Base-by-base conservation (phyloP, 495 filamentous ascomycete genomes). In the Pseudomonodictys pantanalensis region DNA sequence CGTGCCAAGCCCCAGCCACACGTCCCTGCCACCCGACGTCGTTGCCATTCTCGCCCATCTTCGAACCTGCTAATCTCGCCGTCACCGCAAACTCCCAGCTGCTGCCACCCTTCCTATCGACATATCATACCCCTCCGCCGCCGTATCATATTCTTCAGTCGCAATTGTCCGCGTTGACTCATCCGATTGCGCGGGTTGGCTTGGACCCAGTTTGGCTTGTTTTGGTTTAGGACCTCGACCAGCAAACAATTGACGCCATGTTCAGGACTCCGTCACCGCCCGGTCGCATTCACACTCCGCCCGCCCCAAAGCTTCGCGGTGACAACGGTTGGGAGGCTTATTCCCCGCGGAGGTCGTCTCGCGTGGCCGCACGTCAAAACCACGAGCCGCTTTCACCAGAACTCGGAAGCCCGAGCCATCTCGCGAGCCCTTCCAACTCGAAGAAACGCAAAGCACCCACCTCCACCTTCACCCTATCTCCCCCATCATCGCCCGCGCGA, bases 231-330 rank as follows among this genome's bases (percentile, higher is more conserved):
- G 41, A 23, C 24, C n/a, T n/a, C 32, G 24, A 52, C 35, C 18
- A 30, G 26, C 11, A 46, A 56, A n/a, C n/a, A n/a, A n/a, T n/a
- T n/a, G n/a, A n/a, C n/a, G n/a, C 33, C 30, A 86, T 86, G 81
- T 75, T 83, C 62, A 74, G 83, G 41, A 90, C 90, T 62, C 86
- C 88, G 35, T 85, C 85, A 17, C 83, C 83, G 38, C 75, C 78
- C 35, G 77, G 79, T 28, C 75, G 76, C 39, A 69, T 87, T 44
- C 79, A 79, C 56, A 85, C 86, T 35, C 91, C 91, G 45, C 77
- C 83, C 45, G 87, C 90, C 35, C 91, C 91, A 17, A 83, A n/a
- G n/a, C n/a, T 80, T 32, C 82, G 85, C 74, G 88, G 88, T 45
- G 69, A 81, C 56, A 88, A 95, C 74, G 69, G 74, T 48, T 90